Evolutionary conservation across 352 stramenopile genomes (phyloP).

Genomic region (Elongisporangium senticosum): DNA sequence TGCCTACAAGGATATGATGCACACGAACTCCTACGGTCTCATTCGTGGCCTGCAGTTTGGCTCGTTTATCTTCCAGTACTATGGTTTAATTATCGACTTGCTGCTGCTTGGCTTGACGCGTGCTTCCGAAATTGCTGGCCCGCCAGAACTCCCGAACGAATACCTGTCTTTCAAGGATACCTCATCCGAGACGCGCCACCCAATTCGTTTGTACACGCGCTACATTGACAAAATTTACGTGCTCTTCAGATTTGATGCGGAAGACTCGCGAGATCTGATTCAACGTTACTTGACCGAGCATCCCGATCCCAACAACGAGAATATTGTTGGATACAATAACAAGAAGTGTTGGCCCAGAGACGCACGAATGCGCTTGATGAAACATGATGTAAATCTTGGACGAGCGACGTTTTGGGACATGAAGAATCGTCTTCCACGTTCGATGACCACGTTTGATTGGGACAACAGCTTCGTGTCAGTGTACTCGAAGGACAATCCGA

Average conservation of each 20-base stretch:
- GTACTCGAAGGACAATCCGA: constrained; percentile 99
- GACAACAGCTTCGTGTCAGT: constrained; percentile 99
- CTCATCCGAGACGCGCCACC: constrained; percentile 95
- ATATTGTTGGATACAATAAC: constrained; percentile 99
- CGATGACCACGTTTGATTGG: constrained; percentile 99
- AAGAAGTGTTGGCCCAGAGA: constrained; percentile 99
- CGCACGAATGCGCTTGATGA: constrained; percentile 99
- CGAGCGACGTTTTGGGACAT: constrained; percentile 99
- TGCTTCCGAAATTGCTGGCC: constrained; percentile 97
- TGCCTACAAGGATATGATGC: constrained; percentile 99
- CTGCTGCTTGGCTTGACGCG: constrained; percentile 96
- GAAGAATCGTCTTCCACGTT: constrained; percentile 98
- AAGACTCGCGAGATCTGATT: constrained; percentile 98
- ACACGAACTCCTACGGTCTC: constrained; percentile 99
- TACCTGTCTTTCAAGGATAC: constrained; percentile 98
- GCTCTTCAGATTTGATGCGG: constrained; percentile 97
- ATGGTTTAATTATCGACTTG: constrained; percentile 98
- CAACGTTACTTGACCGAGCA: constrained; percentile 99
- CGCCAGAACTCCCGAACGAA: constrained; percentile 97
- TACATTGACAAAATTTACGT: constrained; percentile 99
- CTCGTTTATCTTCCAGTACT: constrained; percentile 98
- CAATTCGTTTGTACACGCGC: constrained; percentile 99
- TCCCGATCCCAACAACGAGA: constrained; percentile 99
- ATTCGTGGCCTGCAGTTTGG: constrained; percentile 98
- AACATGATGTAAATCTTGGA: constrained; percentile 99